Conservation (phyloP, 2,329 filamentous ascomycete genomes). For the Neonectria sp. region DNA sequence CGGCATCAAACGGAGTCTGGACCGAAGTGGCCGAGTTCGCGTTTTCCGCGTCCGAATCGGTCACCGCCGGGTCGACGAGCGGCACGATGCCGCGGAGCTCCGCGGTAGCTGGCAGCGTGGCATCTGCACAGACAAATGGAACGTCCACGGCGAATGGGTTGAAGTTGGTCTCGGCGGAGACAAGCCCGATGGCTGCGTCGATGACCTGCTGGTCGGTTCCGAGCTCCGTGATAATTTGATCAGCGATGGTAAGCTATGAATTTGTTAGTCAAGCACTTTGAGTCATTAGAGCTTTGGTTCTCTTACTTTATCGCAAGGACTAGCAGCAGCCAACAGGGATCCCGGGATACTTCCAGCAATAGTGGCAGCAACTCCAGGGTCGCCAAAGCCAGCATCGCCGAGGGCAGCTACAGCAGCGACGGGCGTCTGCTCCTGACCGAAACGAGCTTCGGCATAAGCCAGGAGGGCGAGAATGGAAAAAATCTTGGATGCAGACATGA, state of each 20-base stretch:
- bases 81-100: constrained; percentile 77
- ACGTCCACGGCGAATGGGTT: constrained; percentile 75
- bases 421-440: constrained; percentile 74
- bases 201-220: constrained; percentile 73
- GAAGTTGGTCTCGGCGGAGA: constrained; percentile 81
- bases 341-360: constrained; percentile 74
- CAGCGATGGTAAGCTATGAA: constrained; percentile 71
- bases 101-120: constrained; percentile 72
- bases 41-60: constrained; percentile 70
- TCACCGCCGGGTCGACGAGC: constrained; percentile 76
- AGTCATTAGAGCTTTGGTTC: background rate
- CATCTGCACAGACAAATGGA: constrained; percentile 75
- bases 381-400: constrained; percentile 61
- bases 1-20: constrained; percentile 68
- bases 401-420: constrained; percentile 69
- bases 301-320: constrained; percentile 74
- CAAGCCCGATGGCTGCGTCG: constrained; percentile 73
- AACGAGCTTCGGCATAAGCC: constrained; percentile 67
- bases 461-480: constrained; percentile 43
- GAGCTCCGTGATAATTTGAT: constrained; percentile 74
- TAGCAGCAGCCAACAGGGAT: constrained; percentile 74
- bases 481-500: constrained; percentile 37
- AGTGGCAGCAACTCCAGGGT: constrained; percentile 73
- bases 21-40: constrained; percentile 70
- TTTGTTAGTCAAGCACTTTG: constrained; percentile 34